Evolutionary conservation across 306 rosid genomes (phyloP).

Genomic region (Phaseolus lunatus): DNA sequence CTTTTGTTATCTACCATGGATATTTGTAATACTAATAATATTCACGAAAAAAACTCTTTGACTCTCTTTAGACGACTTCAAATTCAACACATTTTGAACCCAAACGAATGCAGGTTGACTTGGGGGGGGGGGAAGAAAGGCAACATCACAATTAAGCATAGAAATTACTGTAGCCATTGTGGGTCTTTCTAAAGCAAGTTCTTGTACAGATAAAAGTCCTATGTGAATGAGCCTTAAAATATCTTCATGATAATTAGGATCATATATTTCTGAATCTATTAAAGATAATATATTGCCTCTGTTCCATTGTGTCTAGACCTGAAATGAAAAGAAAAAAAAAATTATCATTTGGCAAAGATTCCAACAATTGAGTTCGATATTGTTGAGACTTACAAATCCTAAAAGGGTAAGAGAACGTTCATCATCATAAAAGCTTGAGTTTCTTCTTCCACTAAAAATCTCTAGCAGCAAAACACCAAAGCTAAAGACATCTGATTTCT

Average conservation of each 20-base stretch:
- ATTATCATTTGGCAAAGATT: neutral
- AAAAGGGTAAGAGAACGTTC: slow-evolving; percentile 22
- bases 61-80: neutral
- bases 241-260: neutral
- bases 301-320: slow-evolving; percentile 46
- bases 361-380: neutral
- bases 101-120: slow-evolving; percentile 42
- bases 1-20: neutral
- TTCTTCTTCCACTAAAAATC: slow-evolving; percentile 44
- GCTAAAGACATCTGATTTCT: slow-evolving; percentile 52
- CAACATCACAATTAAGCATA: neutral
- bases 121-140: slow-evolving; percentile 38
- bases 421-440: slow-evolving; percentile 36
- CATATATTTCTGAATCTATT: slow-evolving; percentile 29
- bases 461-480: slow-evolving; percentile 50
- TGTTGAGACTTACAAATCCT: slow-evolving; percentile 41
- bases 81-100: neutral
- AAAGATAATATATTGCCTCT: slow-evolving; percentile 5
- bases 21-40: neutral
- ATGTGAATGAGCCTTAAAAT: slow-evolving; percentile 42
- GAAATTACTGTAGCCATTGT: neutral
- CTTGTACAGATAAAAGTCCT: slow-evolving; percentile 1
- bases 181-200: neutral
- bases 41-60: neutral
- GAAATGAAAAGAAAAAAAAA: neutral